Evolutionary conservation across 1,284 basidiomycete genomes (phyloP).

Genomic region (Dichomitus squalens): DNA sequence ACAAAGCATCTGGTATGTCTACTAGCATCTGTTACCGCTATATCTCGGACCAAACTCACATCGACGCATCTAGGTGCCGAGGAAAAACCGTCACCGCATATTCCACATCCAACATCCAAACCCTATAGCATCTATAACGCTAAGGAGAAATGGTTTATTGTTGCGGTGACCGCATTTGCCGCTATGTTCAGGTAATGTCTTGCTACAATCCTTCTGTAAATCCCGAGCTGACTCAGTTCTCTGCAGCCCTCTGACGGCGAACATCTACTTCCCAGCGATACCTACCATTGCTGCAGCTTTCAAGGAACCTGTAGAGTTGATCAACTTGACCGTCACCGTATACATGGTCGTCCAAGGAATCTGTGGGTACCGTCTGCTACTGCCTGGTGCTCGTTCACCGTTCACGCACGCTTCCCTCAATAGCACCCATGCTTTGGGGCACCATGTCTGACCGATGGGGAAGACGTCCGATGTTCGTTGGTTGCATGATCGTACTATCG

Average conservation of each 20-base stretch:
- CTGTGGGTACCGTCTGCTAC: conserved; percentile 39
- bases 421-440: conserved; percentile 49
- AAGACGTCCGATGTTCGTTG: conserved; percentile 46
- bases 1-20: no score
- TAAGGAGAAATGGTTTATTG: conserved; percentile 70
- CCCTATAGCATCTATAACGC: conserved; percentile 58
- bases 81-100: neutral
- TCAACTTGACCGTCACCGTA: conserved; percentile 78
- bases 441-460: conserved; percentile 48
- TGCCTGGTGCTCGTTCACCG: neutral
- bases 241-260: conserved; percentile 68
- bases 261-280: conserved; percentile 80
- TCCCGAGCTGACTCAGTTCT: neutral
- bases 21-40: no score
- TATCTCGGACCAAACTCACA: no score
- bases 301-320: conserved; percentile 63
- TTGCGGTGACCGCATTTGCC: conserved; percentile 56
- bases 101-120: conserved; percentile 10
- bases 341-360: conserved; percentile 81
- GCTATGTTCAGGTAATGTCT: conserved; percentile 59
- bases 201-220: neutral
- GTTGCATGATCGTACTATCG: conserved; percentile 42
- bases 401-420: neutral
- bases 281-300: conserved; percentile 66
- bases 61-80: neutral